Evolutionary conservation across 495 filamentous ascomycete genomes (phyloP).

Genomic region (Penicillium ochrochloron): DNA sequence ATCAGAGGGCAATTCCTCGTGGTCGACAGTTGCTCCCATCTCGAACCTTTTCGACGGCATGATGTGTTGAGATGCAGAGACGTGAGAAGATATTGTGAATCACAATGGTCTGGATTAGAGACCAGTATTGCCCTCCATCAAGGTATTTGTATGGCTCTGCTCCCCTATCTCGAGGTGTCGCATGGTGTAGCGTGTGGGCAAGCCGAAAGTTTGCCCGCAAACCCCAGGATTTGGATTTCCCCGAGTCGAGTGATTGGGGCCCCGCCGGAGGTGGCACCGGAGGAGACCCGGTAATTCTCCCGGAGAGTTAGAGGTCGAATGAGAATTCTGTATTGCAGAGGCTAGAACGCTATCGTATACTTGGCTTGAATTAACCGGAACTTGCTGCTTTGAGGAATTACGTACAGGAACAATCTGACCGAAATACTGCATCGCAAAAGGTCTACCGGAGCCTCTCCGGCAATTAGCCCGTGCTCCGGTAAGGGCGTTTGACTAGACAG

Average conservation of each 20-base stretch:
- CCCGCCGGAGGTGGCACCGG: slow-evolving; percentile 9
- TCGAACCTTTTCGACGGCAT: slow-evolving; percentile 15
- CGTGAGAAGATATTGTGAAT: neutral
- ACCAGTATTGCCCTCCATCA: neutral
- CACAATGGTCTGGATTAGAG: neutral
- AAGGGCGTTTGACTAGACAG: neutral
- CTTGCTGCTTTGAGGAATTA: neutral
- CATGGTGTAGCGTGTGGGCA: neutral
- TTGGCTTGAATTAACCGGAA: neutral
- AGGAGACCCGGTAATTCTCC: slow-evolving; percentile 1
- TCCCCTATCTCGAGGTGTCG: neutral
- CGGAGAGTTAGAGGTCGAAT: neutral
- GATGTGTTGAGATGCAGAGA: neutral
- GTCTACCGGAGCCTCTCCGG: neutral
- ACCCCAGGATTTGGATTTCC: slow-evolving; percentile 9
- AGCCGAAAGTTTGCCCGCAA: slow-evolving; percentile 6
- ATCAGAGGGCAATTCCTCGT: slow-evolving; percentile 14
- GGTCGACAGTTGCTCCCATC: slow-evolving; percentile 5
- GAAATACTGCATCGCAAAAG: neutral
- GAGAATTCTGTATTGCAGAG: neutral
- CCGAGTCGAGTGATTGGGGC: slow-evolving; percentile 2
- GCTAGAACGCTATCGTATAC: neutral
- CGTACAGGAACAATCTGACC: neutral
- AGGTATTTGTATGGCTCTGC: neutral
- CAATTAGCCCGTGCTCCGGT: neutral